Base-by-base conservation (phyloP, 139 green algal species). In the Eudorina sp. region DNA sequence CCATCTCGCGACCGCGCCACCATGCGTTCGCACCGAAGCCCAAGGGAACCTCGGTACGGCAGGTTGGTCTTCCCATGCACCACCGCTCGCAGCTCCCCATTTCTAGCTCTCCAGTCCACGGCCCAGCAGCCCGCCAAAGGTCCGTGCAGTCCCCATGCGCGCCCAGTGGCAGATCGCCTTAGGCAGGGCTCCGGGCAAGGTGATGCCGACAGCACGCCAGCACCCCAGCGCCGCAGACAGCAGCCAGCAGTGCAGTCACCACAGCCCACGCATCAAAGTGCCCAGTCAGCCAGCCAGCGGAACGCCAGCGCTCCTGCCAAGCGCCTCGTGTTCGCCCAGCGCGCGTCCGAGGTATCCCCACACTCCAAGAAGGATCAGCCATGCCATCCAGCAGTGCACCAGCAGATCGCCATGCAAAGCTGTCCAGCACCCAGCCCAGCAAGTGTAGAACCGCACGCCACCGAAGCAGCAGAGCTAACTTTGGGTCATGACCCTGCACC, bases 201-300 rank as follows among this genome's bases (percentile, higher is more conserved):
- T 31, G 23, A 48, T 13, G 36, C 13, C 16, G 14, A 16, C 51
- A 60, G 51, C 31, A 34, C 68, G 68, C 68, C 34, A 51, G 36
- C n/a, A 16, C n/a, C 46, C 34, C 36, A 76, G 68, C 40, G 19
- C 40, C 21, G 40, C 70, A 78, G 68, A 76, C 68, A 76, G 68
- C 36, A 21, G 68, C 68, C 21, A 2, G 36, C 51, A 16, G 51
- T 60, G 16, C 51, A 76, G 68, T 51, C 36, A 76, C 19, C 68
- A 76, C n/a, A 48, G 68, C 68, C 68, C 68, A 76, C 62, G 62
- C 62, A 72, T 72, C 62, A 72, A 72, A 72, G 62, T 40, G 62
- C 62, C 62, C 6, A 19, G 45, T 8, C 31, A 76, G 68, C 68
- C 70, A 78, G 70, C 70, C 70, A 78, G 70, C 36, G 43, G 19